These are phyloP conservation scores for Thraustochytrium sp. DNA, from an alignment of 352 stramenopile species.

Conservation along the genomic window DNA sequence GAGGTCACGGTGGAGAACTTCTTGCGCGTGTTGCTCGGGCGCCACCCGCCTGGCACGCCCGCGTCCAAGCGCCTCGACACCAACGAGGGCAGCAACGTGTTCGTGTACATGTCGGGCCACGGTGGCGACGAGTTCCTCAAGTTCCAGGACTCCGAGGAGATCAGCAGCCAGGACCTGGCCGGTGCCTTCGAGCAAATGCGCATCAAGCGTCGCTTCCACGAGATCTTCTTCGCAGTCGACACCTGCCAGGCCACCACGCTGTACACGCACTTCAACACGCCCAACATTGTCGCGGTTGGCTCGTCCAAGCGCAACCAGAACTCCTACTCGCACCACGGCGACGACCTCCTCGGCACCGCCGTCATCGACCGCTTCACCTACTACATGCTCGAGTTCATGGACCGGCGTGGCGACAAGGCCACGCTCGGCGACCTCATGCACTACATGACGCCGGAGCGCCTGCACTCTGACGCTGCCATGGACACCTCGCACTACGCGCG, in stretches of 20 bases:
- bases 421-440: conserved; percentile 60
- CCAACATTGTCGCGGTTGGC: conserved; percentile 84
- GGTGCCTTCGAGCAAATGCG: conserved; percentile 88
- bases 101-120: conserved; percentile 71
- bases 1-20: conserved; percentile 96
- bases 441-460: conserved; percentile 14
- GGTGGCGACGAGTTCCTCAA: conserved; percentile 95
- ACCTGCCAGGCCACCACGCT: conserved; percentile 92
- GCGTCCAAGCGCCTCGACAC: conserved; percentile 76
- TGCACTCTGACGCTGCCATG: conserved; percentile 69
- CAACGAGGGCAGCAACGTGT: conserved; percentile 79
- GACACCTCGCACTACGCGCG: conserved; percentile 66
- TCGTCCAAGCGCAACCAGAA: conserved; percentile 83
- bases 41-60: conserved; percentile 74
- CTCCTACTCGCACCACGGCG: conserved; percentile 80
- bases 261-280: conserved; percentile 68
- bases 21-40: conserved; percentile 82
- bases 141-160: conserved; percentile 95
- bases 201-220: conserved; percentile 81
- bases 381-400: conserved; percentile 73
- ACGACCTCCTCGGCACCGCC: conserved; percentile 63
- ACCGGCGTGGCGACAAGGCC: conserved; percentile 69
- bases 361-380: conserved; percentile 82
- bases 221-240: conserved; percentile 95
- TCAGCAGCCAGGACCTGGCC: conserved; percentile 86